Base-by-base conservation (phyloP, 768 basidiomycete species). In the Leccinum incarnatum region DNA sequence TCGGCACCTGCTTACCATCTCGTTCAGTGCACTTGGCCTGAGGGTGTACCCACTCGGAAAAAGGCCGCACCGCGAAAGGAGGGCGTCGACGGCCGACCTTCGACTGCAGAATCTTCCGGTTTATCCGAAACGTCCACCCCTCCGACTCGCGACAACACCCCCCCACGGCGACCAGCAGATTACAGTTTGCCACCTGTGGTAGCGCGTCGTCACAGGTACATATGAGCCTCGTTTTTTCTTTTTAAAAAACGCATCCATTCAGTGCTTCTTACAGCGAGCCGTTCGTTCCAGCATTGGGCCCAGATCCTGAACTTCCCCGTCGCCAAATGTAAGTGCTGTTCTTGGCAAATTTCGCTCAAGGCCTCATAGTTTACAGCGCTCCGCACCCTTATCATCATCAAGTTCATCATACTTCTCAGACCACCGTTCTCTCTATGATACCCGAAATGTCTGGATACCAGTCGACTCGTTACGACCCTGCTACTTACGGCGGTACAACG, bases 11-110 rank as follows among this genome's bases (percentile, higher is more conserved):
- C 63, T 69, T 34, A 60, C 55, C 37, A 23, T 48, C 42, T 7
- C 30, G 9, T 40, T 62, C 59, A 90, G 91, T 92, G 91, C 70
- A 89, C 85, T 52, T 93, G 91, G 91, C 91, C 91, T 7, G 89
- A 92, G 67, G 86, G 84, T 7, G 81, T 85, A n/a, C 85, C 88
- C 27, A 72, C 83, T 34, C 82, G 88, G 59, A 91, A 89, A 75
- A 88, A 88, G 74, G 77, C 83, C 30, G 58, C 79, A 1, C 72
- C 78, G 1, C 78, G 81, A 63, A 85, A 85, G 67, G 85, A 87
- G 51, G 78, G 83, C 11, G 66, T 78, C 21, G 87, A 88, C 60
- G 81, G 81, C 40, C 77, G 85, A 32, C 88, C 88, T 34, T 90
- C 87, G 1, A 89, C 90, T 10, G 85, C 87, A n/a, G 85, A 83